Evolutionary conservation across 1,284 basidiomycete genomes (phyloP), one percentile per base, ranked within the genome.

Genomic region (Mycosarcoma mackinlayi): DNA sequence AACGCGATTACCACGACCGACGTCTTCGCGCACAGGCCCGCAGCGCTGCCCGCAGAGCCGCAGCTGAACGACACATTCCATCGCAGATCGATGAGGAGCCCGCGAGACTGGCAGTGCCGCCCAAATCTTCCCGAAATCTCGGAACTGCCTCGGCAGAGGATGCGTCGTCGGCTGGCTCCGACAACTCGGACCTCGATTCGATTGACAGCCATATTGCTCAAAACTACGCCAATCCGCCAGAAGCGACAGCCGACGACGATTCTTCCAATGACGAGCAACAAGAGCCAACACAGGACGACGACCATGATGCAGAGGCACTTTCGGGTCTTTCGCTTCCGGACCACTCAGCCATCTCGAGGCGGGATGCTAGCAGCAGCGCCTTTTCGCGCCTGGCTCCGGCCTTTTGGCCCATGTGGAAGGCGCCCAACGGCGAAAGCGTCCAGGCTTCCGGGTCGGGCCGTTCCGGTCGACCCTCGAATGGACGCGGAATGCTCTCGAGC

Each of bases 361-460:
- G 59, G 10, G 76, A 75, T 23, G 61, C 59, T 3, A 71, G 77
- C 68, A 73, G 75, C 56, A 75, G 68, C 52, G 77, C 77, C 39
- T 79, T 79, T 27, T 62, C 64, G 23, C 62, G 73, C 18, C 68
- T 79, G 28, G 75, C 59, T 10, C 77, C 76, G 11, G 37, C 72
- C 47, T 79, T 79, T 53, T 78, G 77, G 76, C 77, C 77, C 21
- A 76, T 79, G 59, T 79, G 77, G 77, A 79, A 79, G 50, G 77
- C 77, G 4, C 77, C 76, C 13, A 45, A 47, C 27, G 23, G 48
- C 19, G 42, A 33, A 27, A 37, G 21, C 33, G 23, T 14, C 18
- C 40, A 35, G 2, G 37, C 61, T 23, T n/a, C 54, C 18, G 38
- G n/a, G n/a, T n/a, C n/a, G n/a, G n/a, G 35, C 7, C 56, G 35